Conservation (phyloP, 495 filamentous ascomycete genomes). For the Penicillium odoratum region DNA sequence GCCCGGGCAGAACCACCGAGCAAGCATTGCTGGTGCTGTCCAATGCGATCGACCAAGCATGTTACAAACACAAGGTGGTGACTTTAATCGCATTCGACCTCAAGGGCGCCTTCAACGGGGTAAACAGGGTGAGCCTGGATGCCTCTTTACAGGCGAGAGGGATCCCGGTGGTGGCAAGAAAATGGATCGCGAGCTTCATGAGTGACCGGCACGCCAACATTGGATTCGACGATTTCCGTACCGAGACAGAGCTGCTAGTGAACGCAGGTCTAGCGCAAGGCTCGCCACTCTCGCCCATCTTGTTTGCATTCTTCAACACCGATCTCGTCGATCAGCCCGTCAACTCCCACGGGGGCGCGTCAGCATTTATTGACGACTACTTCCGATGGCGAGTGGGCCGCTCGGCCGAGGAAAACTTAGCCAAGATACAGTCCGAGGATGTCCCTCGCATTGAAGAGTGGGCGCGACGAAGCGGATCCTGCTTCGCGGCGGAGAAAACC, state of each 20-base stretch:
- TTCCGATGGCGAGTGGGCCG: no score
- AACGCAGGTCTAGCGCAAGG: conserved; percentile 31
- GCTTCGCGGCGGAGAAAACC: no score
- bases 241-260: conserved; percentile 8
- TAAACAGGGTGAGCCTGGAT: conserved; percentile 27
- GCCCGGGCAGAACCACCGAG: conserved; percentile 24
- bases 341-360: no score
- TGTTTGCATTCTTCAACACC: conserved; percentile 29
- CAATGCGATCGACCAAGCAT: conserved; percentile 29
- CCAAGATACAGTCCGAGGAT: no score
- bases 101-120: conserved; percentile 33
- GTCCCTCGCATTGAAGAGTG: no score
- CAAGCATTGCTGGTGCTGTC: conserved; percentile 25
- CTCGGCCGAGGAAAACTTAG: no score
- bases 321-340: no score
- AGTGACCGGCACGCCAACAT: conserved; percentile 23
- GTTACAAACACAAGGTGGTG: conserved; percentile 7
- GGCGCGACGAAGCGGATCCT: no score
- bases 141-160: conserved; percentile 16
- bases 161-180: conserved; percentile 18
- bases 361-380: no score
- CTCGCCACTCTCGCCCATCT: conserved; percentile 27
- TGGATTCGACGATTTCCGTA: conserved; percentile 26
- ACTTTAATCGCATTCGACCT: conserved; percentile 27
- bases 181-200: conserved; percentile 30